Evolutionary conservation across 208 protist genomes (phyloP).

Genomic region (Angomonas deanei): DNA sequence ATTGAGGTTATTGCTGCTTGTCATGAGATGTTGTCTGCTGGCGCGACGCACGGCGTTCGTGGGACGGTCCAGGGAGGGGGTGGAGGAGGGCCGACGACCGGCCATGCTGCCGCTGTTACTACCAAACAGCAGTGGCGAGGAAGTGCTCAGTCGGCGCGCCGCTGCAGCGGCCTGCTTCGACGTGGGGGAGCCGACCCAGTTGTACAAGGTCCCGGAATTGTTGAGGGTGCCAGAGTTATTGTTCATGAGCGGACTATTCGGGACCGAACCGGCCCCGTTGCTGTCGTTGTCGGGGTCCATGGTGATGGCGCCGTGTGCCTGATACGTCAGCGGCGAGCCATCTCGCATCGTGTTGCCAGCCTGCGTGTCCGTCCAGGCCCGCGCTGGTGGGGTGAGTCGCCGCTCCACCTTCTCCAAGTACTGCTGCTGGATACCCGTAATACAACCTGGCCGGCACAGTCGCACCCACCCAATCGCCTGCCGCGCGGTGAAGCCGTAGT

Average conservation of each 20-base stretch:
- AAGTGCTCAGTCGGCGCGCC: not conserved
- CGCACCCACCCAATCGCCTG: slow-evolving; percentile 93
- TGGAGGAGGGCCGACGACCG: not conserved
- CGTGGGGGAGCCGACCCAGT: not conserved
- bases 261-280: not conserved
- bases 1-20: not conserved
- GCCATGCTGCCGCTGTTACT: not conserved
- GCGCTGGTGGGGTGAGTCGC: slow-evolving; percentile 34
- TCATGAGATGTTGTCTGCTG: not conserved
- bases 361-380: slow-evolving; percentile 14
- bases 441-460: slow-evolving; percentile 93
- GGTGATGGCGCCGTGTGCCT: slow-evolving; percentile 17
- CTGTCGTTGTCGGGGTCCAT: slow-evolving; percentile 3
- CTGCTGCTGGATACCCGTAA: slow-evolving; percentile 95
- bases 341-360: not conserved
- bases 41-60: not conserved
- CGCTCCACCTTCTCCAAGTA: slow-evolving; percentile 86
- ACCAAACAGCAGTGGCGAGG: not conserved
- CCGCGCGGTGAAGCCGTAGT: slow-evolving; percentile 89
- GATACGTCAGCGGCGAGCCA: slow-evolving; percentile 6
- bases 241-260: not conserved
- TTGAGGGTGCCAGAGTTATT: not conserved
- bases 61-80: not conserved
- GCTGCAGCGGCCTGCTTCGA: not conserved
- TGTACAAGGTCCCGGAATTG: not conserved